Evolutionary conservation across 2,329 filamentous ascomycete species (phyloP).

Genomic region (Parasarocladium wereldwijsianum): DNA sequence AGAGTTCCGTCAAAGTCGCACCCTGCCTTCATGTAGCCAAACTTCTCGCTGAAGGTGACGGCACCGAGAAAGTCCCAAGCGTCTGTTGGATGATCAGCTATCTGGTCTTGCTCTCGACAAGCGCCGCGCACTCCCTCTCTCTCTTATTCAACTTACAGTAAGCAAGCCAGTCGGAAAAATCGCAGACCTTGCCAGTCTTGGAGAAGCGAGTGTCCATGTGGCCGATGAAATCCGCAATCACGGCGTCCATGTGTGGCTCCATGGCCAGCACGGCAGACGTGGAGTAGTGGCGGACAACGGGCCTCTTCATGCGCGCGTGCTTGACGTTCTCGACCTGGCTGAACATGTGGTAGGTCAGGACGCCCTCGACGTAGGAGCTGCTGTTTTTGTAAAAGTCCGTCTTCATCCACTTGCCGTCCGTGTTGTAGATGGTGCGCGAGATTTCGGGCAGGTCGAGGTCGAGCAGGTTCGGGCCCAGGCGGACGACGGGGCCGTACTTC

Average conservation of each 20-base stretch:
- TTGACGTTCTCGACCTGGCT: constrained; percentile 11
- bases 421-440: constrained; percentile 20
- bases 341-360: constrained; percentile 11
- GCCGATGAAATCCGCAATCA: constrained; percentile 16
- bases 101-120: no score
- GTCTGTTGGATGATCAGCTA: constrained; percentile 6
- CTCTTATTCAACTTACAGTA: constrained; percentile 22
- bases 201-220: constrained; percentile 17
- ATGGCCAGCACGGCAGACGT: constrained; percentile 7
- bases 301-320: constrained; percentile 10
- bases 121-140: no score
- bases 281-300: constrained; percentile 14
- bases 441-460: constrained; percentile 21
- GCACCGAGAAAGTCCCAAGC: constrained; percentile 27
- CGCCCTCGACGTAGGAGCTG: constrained; percentile 12
- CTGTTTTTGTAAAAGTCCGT: constrained; percentile 13
- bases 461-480: constrained; percentile 23
- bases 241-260: constrained; percentile 15
- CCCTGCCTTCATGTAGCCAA: constrained; percentile 25
- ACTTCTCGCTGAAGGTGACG: constrained; percentile 23
- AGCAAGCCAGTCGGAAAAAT: constrained; percentile 24
- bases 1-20: constrained; percentile 23
- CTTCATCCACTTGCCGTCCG: constrained; percentile 18
- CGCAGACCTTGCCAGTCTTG: constrained; percentile 13
- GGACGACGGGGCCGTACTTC: constrained; percentile 24